Evolutionary conservation across 2,329 filamentous ascomycete genomes (phyloP), one percentile per base, ranked within the genome.

Genomic region (Byssothecium circinans): DNA sequence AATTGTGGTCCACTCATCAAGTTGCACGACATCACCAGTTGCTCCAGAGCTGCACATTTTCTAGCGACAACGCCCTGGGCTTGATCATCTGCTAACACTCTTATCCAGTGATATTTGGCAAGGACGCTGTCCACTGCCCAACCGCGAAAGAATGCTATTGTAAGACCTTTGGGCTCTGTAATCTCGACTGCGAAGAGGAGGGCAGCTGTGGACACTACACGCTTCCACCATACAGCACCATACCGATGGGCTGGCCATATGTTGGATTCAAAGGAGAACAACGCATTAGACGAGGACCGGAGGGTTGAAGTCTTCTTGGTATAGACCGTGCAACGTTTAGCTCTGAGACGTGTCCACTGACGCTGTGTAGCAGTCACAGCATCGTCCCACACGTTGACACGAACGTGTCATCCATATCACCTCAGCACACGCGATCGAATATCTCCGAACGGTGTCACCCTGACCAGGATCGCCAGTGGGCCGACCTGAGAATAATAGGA

Each of bases 111-210:
- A 62, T 71, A 1, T 72, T 72, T 48, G 68, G 68, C 2, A 71
- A 71, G 22, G 56, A 60, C 5, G 52, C 68, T 0, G 75, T 85
- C 1, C 77, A 85, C 56, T 88, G 85, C 54, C 85, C 85, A 0
- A 71, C 74, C 15, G 82, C 82, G 1, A 68, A 74, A 37, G 78
- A 81, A 8, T 88, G 85, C 62, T 87, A 87, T 64, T 88, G 85
- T 69, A 81, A 84, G 33, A 76, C 82, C 14, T 88, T 84, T 57
- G 84, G 84, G 0, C 57, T 85, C 20, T 88, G 85, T 65, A 56
- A 76, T 45, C 54, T 81, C 14, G 56, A 69, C 0, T 75, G 73
- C 38, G 55, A 58, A 11, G 64, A 72, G 1, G 61, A 71, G 15
- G 70, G 74, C 18, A 74, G 72, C 20, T 87, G 85, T 59, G 76